phyloP scores from a whole-genome alignment of 352 stramenopile species.

The Peronospora destructor region DNA sequence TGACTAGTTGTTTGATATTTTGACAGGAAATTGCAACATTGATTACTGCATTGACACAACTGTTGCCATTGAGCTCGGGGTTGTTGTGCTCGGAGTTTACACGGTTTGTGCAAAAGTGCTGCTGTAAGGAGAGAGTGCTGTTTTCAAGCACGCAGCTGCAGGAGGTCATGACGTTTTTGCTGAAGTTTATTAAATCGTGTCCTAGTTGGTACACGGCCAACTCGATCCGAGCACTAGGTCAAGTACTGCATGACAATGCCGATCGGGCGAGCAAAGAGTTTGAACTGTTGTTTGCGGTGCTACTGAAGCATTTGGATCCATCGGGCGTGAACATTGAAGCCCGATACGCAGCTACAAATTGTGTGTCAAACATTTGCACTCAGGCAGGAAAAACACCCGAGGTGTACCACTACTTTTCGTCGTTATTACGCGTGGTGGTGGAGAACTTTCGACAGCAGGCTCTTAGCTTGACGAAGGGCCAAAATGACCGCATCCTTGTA shows the following conservation, averaged over 20 bases:
- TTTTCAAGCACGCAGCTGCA: conserved; percentile 52
- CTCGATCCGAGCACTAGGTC: conserved; percentile 59
- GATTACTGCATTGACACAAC: conserved; percentile 44
- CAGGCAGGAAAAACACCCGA: conserved; percentile 63
- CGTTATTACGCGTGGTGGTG: conserved; percentile 73
- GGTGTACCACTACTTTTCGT: conserved; percentile 60
- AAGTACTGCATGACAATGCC: conserved; percentile 74
- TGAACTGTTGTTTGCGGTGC: conserved; percentile 58
- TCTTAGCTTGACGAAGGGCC: conserved; percentile 47
- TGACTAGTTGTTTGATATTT: conserved; percentile 1
- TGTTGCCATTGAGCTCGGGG: conserved; percentile 61
- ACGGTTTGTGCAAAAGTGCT: conserved; percentile 75
- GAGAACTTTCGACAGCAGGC: conserved; percentile 83
- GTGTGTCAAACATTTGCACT: conserved; percentile 70
- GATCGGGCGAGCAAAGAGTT: conserved; percentile 57
- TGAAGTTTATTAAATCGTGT: conserved; percentile 71
- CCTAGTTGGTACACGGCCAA: conserved; percentile 66
- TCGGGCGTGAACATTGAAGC: conserved; percentile 78
- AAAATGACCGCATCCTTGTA: conserved; percentile 72
- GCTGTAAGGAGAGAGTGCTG: conserved; percentile 60
- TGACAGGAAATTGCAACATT: conserved; percentile 55
- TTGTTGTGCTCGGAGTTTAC: conserved; percentile 73
- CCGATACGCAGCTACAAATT: conserved; percentile 80
- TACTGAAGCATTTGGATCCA: conserved; percentile 69
- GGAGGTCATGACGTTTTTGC: conserved; percentile 62